Conservation (phyloP, 2,329 filamentous ascomycete genomes). For the Penicillium brevicompactum region DNA sequence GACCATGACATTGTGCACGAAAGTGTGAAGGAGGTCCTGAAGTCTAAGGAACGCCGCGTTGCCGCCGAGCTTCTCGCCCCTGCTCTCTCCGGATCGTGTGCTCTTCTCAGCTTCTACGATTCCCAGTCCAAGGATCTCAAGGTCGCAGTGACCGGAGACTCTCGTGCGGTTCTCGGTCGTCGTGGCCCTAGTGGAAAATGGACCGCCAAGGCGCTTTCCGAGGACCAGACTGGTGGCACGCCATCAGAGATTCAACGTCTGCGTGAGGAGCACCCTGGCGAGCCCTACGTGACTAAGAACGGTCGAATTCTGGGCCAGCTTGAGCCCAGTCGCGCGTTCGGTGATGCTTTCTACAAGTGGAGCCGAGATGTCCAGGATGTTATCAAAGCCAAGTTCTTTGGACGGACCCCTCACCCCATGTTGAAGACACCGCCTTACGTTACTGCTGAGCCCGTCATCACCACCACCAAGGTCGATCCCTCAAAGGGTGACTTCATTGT, state of each 20-base stretch:
- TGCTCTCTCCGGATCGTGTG: slow-evolving; percentile 94
- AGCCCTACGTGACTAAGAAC: slow-evolving; percentile 83
- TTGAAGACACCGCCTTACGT: slow-evolving; percentile 95
- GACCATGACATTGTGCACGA: slow-evolving; percentile 95
- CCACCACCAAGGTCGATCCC: slow-evolving; percentile 87
- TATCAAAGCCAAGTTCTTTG: slow-evolving; percentile 85
- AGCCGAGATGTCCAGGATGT: slow-evolving; percentile 78
- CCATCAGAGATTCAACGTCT: slow-evolving; percentile 80
- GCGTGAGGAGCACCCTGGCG: slow-evolving; percentile 82
- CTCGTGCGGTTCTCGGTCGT: slow-evolving; percentile 88
- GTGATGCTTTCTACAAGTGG: slow-evolving; percentile 98
- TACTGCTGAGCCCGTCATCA: slow-evolving; percentile 92
- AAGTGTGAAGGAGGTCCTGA: slow-evolving; percentile 87
- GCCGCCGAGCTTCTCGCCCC: slow-evolving; percentile 91
- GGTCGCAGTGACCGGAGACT: slow-evolving; percentile 96
- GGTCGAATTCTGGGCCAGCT: slow-evolving; percentile 89
- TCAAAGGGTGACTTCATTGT: slow-evolving; percentile 93
- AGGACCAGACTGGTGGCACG: slow-evolving; percentile 91
- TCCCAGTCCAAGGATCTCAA: slow-evolving; percentile 80
- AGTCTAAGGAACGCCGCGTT: slow-evolving; percentile 83
- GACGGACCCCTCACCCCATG: slow-evolving; percentile 72
- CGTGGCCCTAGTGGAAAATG: slow-evolving; percentile 80
- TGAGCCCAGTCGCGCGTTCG: slow-evolving; percentile 92
- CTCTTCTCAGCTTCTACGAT: slow-evolving; percentile 94
- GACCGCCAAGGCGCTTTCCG: slow-evolving; percentile 84